Conservation (phyloP, 2,329 filamentous ascomycete genomes). For the Colletotrichum sansevieriae region DNA sequence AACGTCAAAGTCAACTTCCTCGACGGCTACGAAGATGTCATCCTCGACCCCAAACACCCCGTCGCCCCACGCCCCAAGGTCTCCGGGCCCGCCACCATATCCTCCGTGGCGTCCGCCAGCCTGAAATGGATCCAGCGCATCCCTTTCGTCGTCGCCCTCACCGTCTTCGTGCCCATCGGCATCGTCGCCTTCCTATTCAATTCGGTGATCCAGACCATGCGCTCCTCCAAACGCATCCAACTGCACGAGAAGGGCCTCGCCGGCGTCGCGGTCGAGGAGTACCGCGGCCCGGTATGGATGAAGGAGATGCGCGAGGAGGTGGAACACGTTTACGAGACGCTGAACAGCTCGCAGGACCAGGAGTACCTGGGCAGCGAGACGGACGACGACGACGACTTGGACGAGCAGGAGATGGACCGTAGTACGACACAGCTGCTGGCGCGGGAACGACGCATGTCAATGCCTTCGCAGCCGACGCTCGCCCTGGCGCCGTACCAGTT, state of each 20-base stretch:
- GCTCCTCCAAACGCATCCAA: slow-evolving; percentile 80
- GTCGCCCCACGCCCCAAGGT: slow-evolving; percentile 62
- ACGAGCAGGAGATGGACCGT: slow-evolving; percentile 49
- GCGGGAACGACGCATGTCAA: slow-evolving; percentile 57
- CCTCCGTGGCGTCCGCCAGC: slow-evolving; percentile 50
- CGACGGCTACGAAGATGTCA: slow-evolving; percentile 78
- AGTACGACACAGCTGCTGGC: slow-evolving; percentile 57
- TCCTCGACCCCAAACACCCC: slow-evolving; percentile 78
- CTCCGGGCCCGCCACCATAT: slow-evolving; percentile 46
- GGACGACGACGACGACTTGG: slow-evolving; percentile 59
- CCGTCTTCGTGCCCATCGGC: slow-evolving; percentile 80
- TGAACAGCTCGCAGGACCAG: slow-evolving; percentile 76
- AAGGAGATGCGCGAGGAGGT: slow-evolving; percentile 81
- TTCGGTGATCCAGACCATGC: slow-evolving; percentile 80
- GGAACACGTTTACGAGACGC: slow-evolving; percentile 81
- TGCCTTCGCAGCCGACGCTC: slow-evolving; percentile 73
- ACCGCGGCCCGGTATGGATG: slow-evolving; percentile 78
- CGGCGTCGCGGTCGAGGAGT: slow-evolving; percentile 76
- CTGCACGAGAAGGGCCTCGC: slow-evolving; percentile 80
- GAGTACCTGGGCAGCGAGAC: slow-evolving; percentile 75
- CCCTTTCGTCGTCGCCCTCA: slow-evolving; percentile 74
- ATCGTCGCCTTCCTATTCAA: slow-evolving; percentile 80
- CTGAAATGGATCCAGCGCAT: slow-evolving; percentile 62
- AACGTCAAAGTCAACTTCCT: slow-evolving; percentile 80
- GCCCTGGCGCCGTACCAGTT: slow-evolving; percentile 87